A percentile compares a stretch with the other conserved stretches of the same genome.
Conservation (phyloP, 2,329 filamentous ascomycete species). For the Fusarium sp. region DNA sequence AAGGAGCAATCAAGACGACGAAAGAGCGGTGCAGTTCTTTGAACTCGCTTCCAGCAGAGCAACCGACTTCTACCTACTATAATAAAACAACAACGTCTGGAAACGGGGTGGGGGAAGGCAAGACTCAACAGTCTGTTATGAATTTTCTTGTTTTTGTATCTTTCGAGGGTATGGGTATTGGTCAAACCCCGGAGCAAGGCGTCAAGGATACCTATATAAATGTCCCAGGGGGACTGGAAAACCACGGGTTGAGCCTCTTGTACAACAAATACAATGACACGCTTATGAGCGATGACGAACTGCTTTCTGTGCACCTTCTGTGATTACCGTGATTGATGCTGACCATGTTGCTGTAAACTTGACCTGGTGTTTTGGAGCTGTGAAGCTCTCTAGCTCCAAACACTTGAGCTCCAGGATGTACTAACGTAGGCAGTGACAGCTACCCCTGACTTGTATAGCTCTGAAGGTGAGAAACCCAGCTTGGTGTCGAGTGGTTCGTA, state of each 20-base stretch:
- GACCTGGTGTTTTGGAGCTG: not conserved
- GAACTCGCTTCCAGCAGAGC: constrained; percentile 35
- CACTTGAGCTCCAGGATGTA: too few species aligned
- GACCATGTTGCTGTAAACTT: not conserved
- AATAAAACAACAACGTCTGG: constrained; percentile 1
- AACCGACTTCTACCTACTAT: constrained; percentile 34
- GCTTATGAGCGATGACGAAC: constrained; percentile 31
- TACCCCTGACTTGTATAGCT: not conserved
- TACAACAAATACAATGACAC: constrained; percentile 39
- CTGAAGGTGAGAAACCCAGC: too few species aligned
- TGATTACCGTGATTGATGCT: not conserved
- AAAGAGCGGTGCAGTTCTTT: constrained; percentile 34
- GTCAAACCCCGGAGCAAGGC: constrained; percentile 25
- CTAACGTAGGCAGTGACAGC: not conserved
- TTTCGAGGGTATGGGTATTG: constrained; percentile 6
- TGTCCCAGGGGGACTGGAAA: constrained; percentile 32
- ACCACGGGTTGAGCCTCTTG: constrained; percentile 29
- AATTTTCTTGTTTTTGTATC: constrained; percentile 20
- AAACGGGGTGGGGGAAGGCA: constrained; percentile 14
- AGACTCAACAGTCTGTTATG: constrained; percentile 31
- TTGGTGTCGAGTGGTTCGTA: too few species aligned
- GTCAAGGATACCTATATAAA: constrained; percentile 32
- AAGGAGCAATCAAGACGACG: constrained; percentile 51
- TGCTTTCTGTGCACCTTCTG: not conserved
- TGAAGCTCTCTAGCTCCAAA: not conserved